Evolutionary conservation across 2,329 filamentous ascomycete genomes (phyloP), one percentile per base, ranked within the genome.

Genomic region (Lachnellula hyalina): DNA sequence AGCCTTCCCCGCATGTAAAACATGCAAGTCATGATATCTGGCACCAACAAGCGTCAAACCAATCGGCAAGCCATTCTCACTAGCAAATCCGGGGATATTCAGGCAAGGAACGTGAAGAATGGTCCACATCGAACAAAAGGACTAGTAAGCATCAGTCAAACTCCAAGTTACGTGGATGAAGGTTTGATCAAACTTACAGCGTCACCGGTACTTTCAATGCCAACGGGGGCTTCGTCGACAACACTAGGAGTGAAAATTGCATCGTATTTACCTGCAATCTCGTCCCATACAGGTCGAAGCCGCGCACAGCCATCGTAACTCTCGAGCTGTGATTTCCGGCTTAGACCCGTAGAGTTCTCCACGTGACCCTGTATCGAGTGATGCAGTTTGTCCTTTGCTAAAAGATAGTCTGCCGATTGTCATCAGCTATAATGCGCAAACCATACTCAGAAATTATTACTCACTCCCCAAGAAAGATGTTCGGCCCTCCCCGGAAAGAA

Each of bases 21-120:
- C 61, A 52, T 70, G 71, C 44, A 69, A 66, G 58, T 81, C 77
- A 4, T 64, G 58, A 57, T 75, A 80, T 21, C 77, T 67, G 1
- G 75, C 70, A 0, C 72, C 73, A 0, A 82, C 75, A 1, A 82
- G 63, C 0, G 78, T 80, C 19, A 83, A 61, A 0, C 85, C 84
- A 38, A 87, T 75, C 0, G 84, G 85, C 74, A 87, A 68, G 0
- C 73, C 76, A 55, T 79, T 74, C 32, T 72, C 72, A 0, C 84
- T 83, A 35, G 73, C 68, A 60, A 87, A 86, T 0, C 83, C 84
- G 0, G 83, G 83, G 0, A 87, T 67, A 56, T 87, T 86, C n/a
- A 86, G 68, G 0, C 83, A 80, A 0, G 84, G 84, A 1, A 75
- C 78, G 57, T 87, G 84, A 14, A 87, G 68, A 11, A 65, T 62